phyloP scores from a whole-genome alignment of 345 rosid species.

The Orychophragmus violaceus region DNA sequence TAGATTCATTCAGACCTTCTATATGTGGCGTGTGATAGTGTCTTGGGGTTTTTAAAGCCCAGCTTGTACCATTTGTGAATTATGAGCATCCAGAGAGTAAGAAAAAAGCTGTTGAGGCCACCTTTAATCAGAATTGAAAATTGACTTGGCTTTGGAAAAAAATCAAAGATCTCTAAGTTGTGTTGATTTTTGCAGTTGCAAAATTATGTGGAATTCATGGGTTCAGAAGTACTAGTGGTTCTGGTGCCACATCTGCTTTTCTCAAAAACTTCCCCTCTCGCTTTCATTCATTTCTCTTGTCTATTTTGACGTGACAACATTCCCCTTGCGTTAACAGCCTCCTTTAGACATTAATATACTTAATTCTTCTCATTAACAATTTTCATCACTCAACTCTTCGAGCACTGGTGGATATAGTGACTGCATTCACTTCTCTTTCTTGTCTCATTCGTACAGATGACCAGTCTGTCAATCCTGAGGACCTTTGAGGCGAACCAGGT shows the following conservation, averaged over 20 bases:
- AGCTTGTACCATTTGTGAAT: slow-evolving; percentile 93
- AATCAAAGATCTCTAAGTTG: not conserved
- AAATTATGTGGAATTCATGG: slow-evolving; percentile 73
- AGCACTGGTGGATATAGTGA: not conserved
- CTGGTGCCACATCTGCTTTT: slow-evolving; percentile 53
- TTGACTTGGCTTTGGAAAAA: not conserved
- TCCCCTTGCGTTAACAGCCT: slow-evolving; percentile 51
- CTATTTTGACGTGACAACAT: not conserved
- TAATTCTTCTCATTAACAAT: not conserved
- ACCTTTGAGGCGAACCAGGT: slow-evolving; percentile 77
- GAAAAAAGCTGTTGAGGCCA: slow-evolving; percentile 53
- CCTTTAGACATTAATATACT: slow-evolving; percentile 50
- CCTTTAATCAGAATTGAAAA: slow-evolving; percentile 46
- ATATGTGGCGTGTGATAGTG: not conserved
- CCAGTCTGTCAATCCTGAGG: slow-evolving; percentile 71
- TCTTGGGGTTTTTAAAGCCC: slow-evolving; percentile 13
- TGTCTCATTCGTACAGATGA: slow-evolving; percentile 40
- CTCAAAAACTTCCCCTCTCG: not conserved
- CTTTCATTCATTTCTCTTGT: not conserved
- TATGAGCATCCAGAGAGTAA: slow-evolving; percentile 78
- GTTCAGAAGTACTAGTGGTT: slow-evolving; percentile 54
- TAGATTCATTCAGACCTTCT: not conserved
- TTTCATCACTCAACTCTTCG: not conserved
- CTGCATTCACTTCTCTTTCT: not conserved
- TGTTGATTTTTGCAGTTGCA: slow-evolving; percentile 51